These are phyloP conservation scores for Coemansia sp. DNA, from an alignment of 192 early-diverging fungal species.

Conservation along the genomic window DNA sequence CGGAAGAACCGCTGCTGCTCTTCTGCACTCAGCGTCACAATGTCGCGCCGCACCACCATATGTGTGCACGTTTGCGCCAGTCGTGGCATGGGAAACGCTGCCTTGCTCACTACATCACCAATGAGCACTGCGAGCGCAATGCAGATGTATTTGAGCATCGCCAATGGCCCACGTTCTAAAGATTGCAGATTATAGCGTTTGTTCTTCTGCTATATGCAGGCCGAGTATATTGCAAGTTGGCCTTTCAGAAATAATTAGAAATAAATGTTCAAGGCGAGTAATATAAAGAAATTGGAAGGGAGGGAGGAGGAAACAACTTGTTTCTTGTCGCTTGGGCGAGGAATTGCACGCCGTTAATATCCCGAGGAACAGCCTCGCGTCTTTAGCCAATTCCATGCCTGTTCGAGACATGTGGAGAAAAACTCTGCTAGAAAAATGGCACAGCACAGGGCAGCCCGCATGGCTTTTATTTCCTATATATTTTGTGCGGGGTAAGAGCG, in stretches of 20 bases:
- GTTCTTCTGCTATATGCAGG: too few species aligned
- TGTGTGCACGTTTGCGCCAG: constrained; percentile 29
- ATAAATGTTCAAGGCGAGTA: constrained; percentile 3
- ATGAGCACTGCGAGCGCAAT: constrained; percentile 23
- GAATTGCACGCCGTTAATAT: too few species aligned
- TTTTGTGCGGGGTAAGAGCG: not conserved
- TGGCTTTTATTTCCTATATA: not conserved
- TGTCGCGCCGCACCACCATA: constrained; percentile 36
- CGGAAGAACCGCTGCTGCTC: constrained; percentile 42
- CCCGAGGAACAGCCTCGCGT: too few species aligned
- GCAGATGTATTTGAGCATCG: constrained; percentile 44
- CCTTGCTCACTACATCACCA: constrained; percentile 23
- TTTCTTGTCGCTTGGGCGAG: too few species aligned
- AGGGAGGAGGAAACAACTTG: not conserved
- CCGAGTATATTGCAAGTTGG: not conserved
- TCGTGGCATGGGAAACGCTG: constrained; percentile 48
- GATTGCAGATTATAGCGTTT: not conserved
- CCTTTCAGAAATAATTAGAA: not conserved
- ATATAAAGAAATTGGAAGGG: constrained; percentile 1
- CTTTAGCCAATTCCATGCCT: constrained; percentile 15
- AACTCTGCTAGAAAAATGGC: too few species aligned
- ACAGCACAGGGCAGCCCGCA: not conserved
- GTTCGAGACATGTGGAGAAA: constrained; percentile 34
- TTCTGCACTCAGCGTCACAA: constrained; percentile 24
- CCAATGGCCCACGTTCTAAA: not conserved